Conservation (phyloP, 805 yeast genomes). For the Jamesozyma jinghongensis region DNA sequence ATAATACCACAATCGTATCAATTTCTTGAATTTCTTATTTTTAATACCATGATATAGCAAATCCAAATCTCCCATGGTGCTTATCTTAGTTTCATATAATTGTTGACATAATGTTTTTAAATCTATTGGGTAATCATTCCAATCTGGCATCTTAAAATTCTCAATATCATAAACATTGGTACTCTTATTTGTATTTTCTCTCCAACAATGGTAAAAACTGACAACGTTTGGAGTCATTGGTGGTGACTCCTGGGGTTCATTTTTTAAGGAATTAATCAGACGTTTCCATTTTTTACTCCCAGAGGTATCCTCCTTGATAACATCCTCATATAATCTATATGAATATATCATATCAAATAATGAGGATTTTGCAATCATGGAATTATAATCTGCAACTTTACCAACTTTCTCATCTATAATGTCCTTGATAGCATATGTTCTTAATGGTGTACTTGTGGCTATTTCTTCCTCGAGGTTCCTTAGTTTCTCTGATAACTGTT, state of each 20-base stretch:
- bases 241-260: not conserved
- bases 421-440: constrained; percentile 1
- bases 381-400: constrained; percentile 4
- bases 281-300: constrained; percentile 10
- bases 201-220: constrained; percentile 22
- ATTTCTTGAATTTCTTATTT: constrained; percentile 10
- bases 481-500: constrained; percentile 1
- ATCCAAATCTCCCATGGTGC: constrained; percentile 18
- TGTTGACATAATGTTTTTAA: constrained; percentile 13
- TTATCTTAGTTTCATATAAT: constrained; percentile 17
- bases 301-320: constrained; percentile 2
- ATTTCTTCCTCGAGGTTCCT: not conserved
- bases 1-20: constrained; percentile 24
- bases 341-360: constrained; percentile 25
- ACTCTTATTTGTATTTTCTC: constrained; percentile 8
- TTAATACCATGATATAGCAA: constrained; percentile 13
- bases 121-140: constrained; percentile 18
- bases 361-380: constrained; percentile 19
- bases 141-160: constrained; percentile 23
- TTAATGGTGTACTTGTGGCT: not conserved
- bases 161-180: constrained; percentile 12
- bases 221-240: constrained; percentile 4
- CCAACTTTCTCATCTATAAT: not conserved
- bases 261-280: not conserved
- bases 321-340: constrained; percentile 16